These are phyloP conservation scores for Senna tora DNA, from an alignment of 306 rosid species.

Conservation along the genomic window DNA sequence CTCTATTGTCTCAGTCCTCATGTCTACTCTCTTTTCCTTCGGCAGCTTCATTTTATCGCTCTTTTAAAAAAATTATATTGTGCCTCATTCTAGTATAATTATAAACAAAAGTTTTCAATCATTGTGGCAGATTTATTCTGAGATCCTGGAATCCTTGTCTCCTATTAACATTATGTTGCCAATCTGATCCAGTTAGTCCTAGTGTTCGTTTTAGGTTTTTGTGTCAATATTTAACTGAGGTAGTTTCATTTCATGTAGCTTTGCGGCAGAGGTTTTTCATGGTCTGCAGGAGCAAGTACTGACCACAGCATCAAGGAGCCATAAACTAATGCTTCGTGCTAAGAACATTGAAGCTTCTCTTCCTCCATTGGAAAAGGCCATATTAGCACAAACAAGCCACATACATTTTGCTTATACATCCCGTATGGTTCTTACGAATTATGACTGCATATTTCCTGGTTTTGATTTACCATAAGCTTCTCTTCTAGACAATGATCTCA, in stretches of 20 bases:
- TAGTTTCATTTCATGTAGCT: slow-evolving; percentile 54
- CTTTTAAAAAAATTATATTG: not conserved
- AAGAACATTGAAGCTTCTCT: slow-evolving; percentile 83
- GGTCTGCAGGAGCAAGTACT: slow-evolving; percentile 96
- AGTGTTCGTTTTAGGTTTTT: slow-evolving; percentile 32
- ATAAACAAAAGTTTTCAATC: not conserved
- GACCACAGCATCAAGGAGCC: slow-evolving; percentile 86
- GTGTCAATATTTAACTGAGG: slow-evolving; percentile 31
- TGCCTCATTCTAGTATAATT: slow-evolving; percentile 7
- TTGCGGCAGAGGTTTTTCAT: slow-evolving; percentile 95
- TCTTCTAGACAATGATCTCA: slow-evolving; percentile 33
- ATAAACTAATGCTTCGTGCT: slow-evolving; percentile 73
- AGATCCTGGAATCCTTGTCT: slow-evolving; percentile 30
- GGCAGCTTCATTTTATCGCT: not conserved
- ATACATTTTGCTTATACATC: slow-evolving; percentile 95
- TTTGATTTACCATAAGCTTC: not conserved
- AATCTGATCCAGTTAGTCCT: slow-evolving; percentile 5
- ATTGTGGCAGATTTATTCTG: not conserved
- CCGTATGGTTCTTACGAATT: slow-evolving; percentile 52
- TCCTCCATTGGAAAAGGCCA: slow-evolving; percentile 84
- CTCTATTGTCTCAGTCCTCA: slow-evolving; percentile 4
- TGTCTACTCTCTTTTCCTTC: slow-evolving; percentile 6
- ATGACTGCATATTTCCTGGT: slow-evolving; percentile 11
- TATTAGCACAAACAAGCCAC: slow-evolving; percentile 90
- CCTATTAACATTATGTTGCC: slow-evolving; percentile 6